Evolutionary conservation across 768 basidiomycete genomes (phyloP).

Genomic region (Lepiota venenata): DNA sequence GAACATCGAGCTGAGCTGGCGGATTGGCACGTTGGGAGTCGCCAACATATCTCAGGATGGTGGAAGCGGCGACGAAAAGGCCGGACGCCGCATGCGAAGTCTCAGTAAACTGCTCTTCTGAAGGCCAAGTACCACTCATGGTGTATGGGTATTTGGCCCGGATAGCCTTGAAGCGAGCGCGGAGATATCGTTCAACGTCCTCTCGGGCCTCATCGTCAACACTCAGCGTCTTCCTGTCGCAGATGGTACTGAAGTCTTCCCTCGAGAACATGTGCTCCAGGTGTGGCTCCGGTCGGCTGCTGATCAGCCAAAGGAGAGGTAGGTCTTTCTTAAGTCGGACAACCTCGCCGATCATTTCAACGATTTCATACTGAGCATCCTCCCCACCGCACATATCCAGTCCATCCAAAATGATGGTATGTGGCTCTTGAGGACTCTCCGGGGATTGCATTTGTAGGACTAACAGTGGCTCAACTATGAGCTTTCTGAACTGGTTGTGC

Average conservation of each 20-base stretch:
- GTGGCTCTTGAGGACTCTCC: not conserved
- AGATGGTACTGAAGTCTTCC: not conserved
- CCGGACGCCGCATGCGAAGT: not conserved
- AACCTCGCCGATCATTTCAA: too few relatives aligned
- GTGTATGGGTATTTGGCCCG: not conserved
- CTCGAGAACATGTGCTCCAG: not conserved
- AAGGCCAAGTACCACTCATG: not conserved
- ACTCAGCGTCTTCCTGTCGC: not conserved
- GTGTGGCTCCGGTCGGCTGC: not conserved
- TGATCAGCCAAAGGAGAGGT: not conserved
- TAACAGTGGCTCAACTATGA: not conserved
- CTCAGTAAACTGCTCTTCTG: not conserved
- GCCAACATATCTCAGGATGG: not conserved
- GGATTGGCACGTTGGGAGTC: not conserved
- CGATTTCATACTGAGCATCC: not conserved
- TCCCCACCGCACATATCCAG: not conserved
- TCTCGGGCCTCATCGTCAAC: not conserved
- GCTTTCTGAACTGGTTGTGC: not conserved
- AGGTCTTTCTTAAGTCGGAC: not conserved
- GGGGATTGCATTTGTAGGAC: not conserved
- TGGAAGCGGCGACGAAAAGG: not conserved
- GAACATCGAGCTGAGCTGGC: not conserved
- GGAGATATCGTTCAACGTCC: not conserved
- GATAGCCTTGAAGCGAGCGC: not conserved
- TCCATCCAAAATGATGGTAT: not conserved